phyloP scores from a whole-genome alignment of 2,329 filamentous ascomycete genomes.

The Alternaria sp. region DNA sequence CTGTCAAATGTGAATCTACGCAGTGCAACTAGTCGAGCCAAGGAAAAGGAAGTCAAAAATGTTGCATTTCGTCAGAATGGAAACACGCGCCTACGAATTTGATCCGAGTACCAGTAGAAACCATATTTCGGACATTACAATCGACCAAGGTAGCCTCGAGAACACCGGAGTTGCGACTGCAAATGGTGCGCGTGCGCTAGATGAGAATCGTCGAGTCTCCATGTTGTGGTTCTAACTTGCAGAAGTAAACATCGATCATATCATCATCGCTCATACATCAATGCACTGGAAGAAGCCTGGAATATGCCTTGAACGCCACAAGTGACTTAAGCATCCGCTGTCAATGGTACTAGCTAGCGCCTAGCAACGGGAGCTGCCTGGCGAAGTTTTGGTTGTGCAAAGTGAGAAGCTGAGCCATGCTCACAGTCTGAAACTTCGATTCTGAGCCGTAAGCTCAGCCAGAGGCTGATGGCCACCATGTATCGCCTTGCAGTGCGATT shows the following conservation, averaged over 20 bases:
- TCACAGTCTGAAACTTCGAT: slow-evolving; percentile 6
- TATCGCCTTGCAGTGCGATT: slow-evolving; percentile 5
- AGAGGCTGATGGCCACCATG: slow-evolving; percentile 1
- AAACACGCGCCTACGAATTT: background rate
- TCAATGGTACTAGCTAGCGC: slow-evolving; percentile 30
- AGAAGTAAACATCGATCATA: background rate
- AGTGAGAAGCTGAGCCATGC: slow-evolving; percentile 8
- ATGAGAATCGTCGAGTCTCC: background rate
- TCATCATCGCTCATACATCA: slow-evolving; percentile 1
- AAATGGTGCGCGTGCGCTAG: background rate
- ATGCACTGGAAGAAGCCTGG: slow-evolving; percentile 21
- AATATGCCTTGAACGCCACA: slow-evolving; percentile 21
- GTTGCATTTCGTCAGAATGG: background rate
- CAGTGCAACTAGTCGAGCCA: background rate
- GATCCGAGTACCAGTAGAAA: background rate
- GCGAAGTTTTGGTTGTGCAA: slow-evolving; percentile 7
- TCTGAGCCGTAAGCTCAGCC: slow-evolving; percentile 16
- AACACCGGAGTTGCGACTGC: background rate
- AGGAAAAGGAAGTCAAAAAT: background rate
- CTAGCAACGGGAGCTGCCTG: slow-evolving; percentile 27
- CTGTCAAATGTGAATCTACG: background rate
- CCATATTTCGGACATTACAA: background rate
- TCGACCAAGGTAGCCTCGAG: background rate
- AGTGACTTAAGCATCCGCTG: slow-evolving; percentile 26
- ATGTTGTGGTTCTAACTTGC: slow-evolving; percentile 4